Base-by-base conservation (phyloP, 768 basidiomycete genomes). In the Leucosporidium creatinivorum region DNA sequence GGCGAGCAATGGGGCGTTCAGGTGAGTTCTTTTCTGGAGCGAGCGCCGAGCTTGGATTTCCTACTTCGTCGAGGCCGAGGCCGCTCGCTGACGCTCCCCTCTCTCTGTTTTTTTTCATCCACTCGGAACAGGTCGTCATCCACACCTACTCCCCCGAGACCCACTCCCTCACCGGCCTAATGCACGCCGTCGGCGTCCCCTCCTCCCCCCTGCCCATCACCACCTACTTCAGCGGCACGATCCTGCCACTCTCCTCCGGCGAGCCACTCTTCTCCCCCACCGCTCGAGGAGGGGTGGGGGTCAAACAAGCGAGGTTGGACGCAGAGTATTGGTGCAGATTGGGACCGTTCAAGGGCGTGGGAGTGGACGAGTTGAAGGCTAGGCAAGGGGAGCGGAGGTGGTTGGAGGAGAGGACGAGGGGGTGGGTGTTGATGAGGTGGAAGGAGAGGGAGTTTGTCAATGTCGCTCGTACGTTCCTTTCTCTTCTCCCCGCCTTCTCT, bases 351-450 rank as follows among this genome's bases (percentile, higher is more conserved):
- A 61, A 62, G 33, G 66, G 56, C 4, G 26, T 71, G 31, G 28
- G 17, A 44, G 39, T 10, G 57, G 59, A 59, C 23, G 74, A 73
- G 31, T 28, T 75, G n/a, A 50, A 62, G 17, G 18, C 25, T 28
- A 18, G 18, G 10, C 62, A 50, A 15, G 31, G 59, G 28, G 64
- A 61, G 25, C 26, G 26, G 21, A 13, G 28, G 36, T 75, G 74
- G 74, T n/a, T 65, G 19, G 55, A 69, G 50, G 52, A 65, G 49
- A 48, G 2, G 48, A 56, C 66, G 49, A 17, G 25, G 17, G 72
- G 70, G 31, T 75, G 72, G 69, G 58, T 75, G 8, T 31, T 75
- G 17, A 73, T 66, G 66, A 36, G 72, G 48, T 73, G 70, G 72
- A 73, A 75, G 65, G 74, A 73, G 61, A 21, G 36, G n/a, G 74